Evolutionary conservation across 2,329 filamentous ascomycete genomes (phyloP), one percentile per base, ranked within the genome.

Genomic region (Penicillium aurantiogriseum): DNA sequence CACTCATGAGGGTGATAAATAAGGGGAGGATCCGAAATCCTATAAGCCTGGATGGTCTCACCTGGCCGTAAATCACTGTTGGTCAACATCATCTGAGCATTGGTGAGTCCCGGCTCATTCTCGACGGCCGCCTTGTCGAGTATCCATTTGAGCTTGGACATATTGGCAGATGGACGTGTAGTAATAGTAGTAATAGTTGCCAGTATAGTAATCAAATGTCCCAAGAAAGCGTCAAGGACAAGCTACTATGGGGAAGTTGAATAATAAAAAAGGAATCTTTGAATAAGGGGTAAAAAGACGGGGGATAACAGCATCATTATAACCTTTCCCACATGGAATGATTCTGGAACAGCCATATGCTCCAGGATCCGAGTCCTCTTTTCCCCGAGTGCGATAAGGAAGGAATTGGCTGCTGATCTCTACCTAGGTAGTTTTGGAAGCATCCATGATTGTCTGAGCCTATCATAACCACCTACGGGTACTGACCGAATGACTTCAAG

Each of bases 51-150:
- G 21, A 39, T n/a, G 38, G 43, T 63, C 69, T 69, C 67, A 81
- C 80, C 80, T 71, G 82, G 81, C 64, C 91, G 92, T 63, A 94
- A 80, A 75, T 94, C 90, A 72, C 90, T 77, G 74, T 96, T 96
- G 64, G 86, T 90, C 71, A 97, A 83, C 88, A 96, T 92, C 65
- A 95, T 80, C 79, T 96, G 90, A 17, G 87, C 83, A 52, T 83
- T 87, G 8, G 87, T 89, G 68, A 97, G 82, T 45, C 90, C 91
- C 1, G 88, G 85, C 74, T 96, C 92, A 54, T 83, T 78, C 55
- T 89, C 82, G 57, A 94, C 89, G 45, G 89, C 86, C 56, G 92
- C 71, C 79, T 85, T 92, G 64, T 80, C 68, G 46, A 77, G 67
- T 43, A 66, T 62, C 60, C 61, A 64, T 56, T 65, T 67, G 39